Evolutionary conservation across 2,329 filamentous ascomycete genomes (phyloP), one percentile per base, ranked within the genome.

Genomic region (Talaromyces atroroseus): DNA sequence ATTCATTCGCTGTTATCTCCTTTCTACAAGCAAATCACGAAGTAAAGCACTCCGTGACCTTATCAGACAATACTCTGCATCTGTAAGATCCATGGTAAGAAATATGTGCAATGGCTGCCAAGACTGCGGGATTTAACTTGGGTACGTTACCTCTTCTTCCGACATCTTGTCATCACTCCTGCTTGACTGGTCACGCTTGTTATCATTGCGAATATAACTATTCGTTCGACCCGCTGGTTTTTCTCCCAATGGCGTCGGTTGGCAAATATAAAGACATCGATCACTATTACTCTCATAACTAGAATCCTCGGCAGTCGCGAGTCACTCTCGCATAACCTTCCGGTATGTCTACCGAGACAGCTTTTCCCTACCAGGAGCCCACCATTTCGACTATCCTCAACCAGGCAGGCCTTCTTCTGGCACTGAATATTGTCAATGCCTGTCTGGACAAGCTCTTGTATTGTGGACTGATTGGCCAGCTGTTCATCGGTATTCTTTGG

Each of bases 391-490:
- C 76, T 0, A 80, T 90, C 47, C 76, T 90, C 2, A 77, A 81
- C 45, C 76, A 81, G 4, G 73, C 84, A 0, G 83, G 82, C 0
- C 85, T 91, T 61, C 68, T 90, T 0, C 65, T 89, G 0, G 66
- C 82, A 0, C 77, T 89, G 46, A 89, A 89, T 61, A 46, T 80
- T 5, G 62, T 82, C 58, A 84, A 85, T 60, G 74, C 75, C 55
- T 64, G 78, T 0, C 75, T 90, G 1, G 82, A 90, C 62, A 76
- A 71, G 14, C 61, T 82, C 0, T 65, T 89, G 0, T 89, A 86
- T 66, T 90, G 87, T 64, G 88, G 87, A 0, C 78, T 91, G 0
- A 72, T 91, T 6, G 88, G 87, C 0, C 86, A 92, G 63, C 78
- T 92, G 14, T 73, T 90, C 7, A 68, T 90, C 18, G 88, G 88